These are phyloP conservation scores for Globisporangium yorkense DNA, from an alignment of 352 stramenopile genomes.

Conservation along the genomic window DNA sequence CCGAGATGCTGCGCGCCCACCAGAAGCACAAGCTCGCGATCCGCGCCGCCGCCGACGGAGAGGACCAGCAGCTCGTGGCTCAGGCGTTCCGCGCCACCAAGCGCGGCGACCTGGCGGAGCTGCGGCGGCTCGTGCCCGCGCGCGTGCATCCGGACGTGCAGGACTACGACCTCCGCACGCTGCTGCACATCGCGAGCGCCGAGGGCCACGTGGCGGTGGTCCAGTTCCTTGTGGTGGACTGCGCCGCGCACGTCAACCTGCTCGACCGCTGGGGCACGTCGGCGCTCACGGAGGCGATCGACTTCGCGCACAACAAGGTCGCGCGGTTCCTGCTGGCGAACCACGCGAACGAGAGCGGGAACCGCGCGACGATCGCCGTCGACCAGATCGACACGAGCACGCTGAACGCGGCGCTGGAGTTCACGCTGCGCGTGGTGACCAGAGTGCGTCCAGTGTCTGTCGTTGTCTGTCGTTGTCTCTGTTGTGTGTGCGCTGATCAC, in stretches of 20 bases:
- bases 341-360: constrained; percentile 60
- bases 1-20: constrained; percentile 56
- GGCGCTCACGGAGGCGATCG: constrained; percentile 60
- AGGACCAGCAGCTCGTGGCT: constrained; percentile 38
- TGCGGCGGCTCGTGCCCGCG: constrained; percentile 50
- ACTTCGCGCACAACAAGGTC: constrained; percentile 76
- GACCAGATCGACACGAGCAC: constrained; percentile 60
- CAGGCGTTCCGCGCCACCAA: constrained; percentile 59
- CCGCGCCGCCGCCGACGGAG: constrained; percentile 21
- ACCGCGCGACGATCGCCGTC: constrained; percentile 39
- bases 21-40: constrained; percentile 43
- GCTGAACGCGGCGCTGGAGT: constrained; percentile 58
- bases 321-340: constrained; percentile 59
- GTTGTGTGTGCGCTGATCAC: not conserved
- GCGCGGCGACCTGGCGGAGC: constrained; percentile 32
- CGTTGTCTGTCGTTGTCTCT: not conserved
- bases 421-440: constrained; percentile 53
- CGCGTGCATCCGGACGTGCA: constrained; percentile 59
- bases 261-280: constrained; percentile 78
- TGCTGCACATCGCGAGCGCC: constrained; percentile 69
- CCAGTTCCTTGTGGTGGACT: constrained; percentile 64
- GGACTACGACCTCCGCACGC: constrained; percentile 67
- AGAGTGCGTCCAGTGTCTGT: constrained; percentile 21
- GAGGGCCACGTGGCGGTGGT: constrained; percentile 52
- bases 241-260: constrained; percentile 69